Evolutionary conservation across 2,329 filamentous ascomycete species (phyloP).

Genomic region (Amphichorda felina): DNA sequence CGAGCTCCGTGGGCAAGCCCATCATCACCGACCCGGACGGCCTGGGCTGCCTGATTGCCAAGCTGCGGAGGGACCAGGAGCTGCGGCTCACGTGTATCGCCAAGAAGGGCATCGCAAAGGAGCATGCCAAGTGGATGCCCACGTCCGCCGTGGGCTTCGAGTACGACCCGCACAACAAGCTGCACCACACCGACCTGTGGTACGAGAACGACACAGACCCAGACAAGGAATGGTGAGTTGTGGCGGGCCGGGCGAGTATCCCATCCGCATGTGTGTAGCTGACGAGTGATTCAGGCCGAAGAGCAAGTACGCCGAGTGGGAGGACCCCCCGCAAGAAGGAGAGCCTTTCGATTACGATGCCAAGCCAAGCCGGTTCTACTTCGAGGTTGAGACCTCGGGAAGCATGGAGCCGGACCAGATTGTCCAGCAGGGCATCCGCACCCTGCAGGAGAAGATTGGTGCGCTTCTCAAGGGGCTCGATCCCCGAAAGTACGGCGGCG

Average conservation of each 20-base stretch:
- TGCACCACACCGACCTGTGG: slow-evolving; percentile 88
- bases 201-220: slow-evolving; percentile 67
- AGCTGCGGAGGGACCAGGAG: slow-evolving; percentile 82
- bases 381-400: slow-evolving; percentile 83
- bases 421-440: slow-evolving; percentile 76
- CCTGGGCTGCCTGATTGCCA: slow-evolving; percentile 76
- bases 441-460: slow-evolving; percentile 83
- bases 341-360: slow-evolving; percentile 88
- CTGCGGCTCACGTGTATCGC: slow-evolving; percentile 84
- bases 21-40: slow-evolving; percentile 75
- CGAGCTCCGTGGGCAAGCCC: slow-evolving; percentile 69
- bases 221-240: slow-evolving; percentile 67
- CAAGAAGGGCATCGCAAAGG: slow-evolving; percentile 97
- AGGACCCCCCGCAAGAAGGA: slow-evolving; percentile 68
- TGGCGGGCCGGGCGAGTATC: no score
- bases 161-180: slow-evolving; percentile 95
- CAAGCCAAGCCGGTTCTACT: slow-evolving; percentile 75
- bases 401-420: slow-evolving; percentile 83
- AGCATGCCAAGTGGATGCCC: slow-evolving; percentile 96
- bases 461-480: slow-evolving; percentile 53
- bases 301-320: slow-evolving; percentile 68
- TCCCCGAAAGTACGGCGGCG: slow-evolving; percentile 34
- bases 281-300: slow-evolving; percentile 48
- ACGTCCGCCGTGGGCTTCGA: slow-evolving; percentile 90
- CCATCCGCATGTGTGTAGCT: slow-evolving; percentile 3